Evolutionary conservation across 2,329 filamentous ascomycete genomes (phyloP), one percentile per base, ranked within the genome.

Genomic region (Claviceps sp.): DNA sequence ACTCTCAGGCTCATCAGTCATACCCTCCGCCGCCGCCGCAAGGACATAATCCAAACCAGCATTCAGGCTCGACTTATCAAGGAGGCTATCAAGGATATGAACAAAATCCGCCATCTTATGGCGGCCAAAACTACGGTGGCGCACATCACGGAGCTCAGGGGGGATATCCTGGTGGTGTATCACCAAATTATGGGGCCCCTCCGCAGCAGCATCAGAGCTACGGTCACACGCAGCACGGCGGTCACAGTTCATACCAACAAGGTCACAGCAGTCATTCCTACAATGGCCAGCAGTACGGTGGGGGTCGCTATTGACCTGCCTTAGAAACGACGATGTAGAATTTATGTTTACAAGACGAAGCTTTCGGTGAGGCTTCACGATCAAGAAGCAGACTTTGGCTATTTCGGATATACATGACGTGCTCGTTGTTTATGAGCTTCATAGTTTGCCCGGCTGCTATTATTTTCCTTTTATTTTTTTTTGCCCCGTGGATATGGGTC

Each of bases 241-340:
- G 51, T 22, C 53, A 57, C 48, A 47, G 45, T 47, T 54, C 65
- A 49, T 60, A 60, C 36, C 56, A 64, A 13, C 65, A 66, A 42
- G 61, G 63, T 36, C 55, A 57, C 36, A 51, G 46, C 59, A 61
- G 43, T 36, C 59, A 60, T 43, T 56, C 61, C 5, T 63, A 65
- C 38, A 58, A 60, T 20, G 58, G 57, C 18, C 57, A 62, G 34
- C 60, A 55, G 13, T 56, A 58, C 37, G 53, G 50, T 11, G 52
- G 54, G 14, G 53, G 53, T 3, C 53, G 38, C 14, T 59, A 59
- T 22, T 58, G 51, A 57, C 20, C 26, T 47, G 18, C 18, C 8
- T 14, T 8, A 41, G 22, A 14, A 34, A 2, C 26, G 20, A 18
- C 20, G 11, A 14, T 48, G 13, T 37, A n/a, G 46, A 14, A 38